These are phyloP conservation scores for Lipomyces starkeyi DNA, from an alignment of 805 yeast species.

Conservation along the genomic window DNA sequence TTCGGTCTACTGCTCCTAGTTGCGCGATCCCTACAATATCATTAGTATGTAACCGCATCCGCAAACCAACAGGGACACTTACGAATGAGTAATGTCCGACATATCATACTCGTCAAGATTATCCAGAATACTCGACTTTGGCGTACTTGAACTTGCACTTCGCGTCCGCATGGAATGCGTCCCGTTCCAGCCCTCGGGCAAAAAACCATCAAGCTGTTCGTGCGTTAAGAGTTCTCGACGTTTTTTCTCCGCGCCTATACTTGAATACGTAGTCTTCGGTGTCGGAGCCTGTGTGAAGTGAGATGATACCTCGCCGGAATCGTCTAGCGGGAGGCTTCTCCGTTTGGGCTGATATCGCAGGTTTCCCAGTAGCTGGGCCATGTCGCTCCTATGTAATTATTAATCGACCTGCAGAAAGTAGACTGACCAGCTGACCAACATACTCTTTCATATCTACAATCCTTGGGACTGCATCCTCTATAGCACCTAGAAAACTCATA, in stretches of 20 bases:
- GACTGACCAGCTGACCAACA: neutral
- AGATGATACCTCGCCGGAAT: neutral
- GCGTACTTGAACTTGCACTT: conserved; percentile 11
- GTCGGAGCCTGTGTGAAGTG: neutral
- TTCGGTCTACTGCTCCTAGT: conserved; percentile 22
- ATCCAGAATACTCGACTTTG: conserved; percentile 12
- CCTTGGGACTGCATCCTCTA: conserved; percentile 4
- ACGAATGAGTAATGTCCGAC: conserved; percentile 14
- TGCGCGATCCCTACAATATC: neutral
- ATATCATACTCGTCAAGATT: conserved; percentile 15
- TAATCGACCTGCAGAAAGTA: neutral
- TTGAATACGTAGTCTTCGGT: conserved; percentile 3
- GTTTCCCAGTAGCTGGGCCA: neutral
- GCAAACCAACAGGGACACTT: no score
- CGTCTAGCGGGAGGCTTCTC: conserved; percentile 6
- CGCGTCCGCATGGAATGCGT: neutral
- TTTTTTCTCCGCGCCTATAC: neutral
- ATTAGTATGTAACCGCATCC: neutral
- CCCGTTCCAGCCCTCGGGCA: conserved; percentile 2
- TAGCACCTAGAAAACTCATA: conserved; percentile 8
- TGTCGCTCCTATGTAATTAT: neutral
- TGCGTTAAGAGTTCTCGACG: neutral
- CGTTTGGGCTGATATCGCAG: conserved; percentile 1
- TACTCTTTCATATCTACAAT: conserved; percentile 11
- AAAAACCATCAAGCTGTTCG: conserved; percentile 6